A percentile compares a stretch with the other conserved stretches of the same genome.
These are phyloP conservation scores for Cucumis melo DNA, from an alignment of 306 rosid genomes.

Conservation along the genomic window DNA sequence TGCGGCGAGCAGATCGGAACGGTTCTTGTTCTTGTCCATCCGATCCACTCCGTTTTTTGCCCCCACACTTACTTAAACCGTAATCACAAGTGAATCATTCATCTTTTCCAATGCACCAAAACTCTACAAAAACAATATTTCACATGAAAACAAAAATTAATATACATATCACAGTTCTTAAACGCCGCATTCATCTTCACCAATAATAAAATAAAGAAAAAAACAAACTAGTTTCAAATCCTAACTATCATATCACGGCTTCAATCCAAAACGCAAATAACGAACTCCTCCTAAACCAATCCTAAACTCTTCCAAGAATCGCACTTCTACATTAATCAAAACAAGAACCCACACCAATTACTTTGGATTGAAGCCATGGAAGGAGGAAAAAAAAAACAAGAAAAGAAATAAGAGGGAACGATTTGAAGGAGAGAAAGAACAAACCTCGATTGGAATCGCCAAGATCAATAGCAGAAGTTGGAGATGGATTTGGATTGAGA, in stretches of 20 bases:
- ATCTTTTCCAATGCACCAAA: constrained; percentile 15
- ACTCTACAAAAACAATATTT: background rate
- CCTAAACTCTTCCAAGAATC: background rate
- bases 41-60: constrained; percentile 43
- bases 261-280: background rate
- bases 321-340: background rate
- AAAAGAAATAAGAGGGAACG: background rate
- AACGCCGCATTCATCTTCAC: background rate
- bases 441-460: constrained; percentile 26
- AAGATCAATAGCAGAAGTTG: background rate
- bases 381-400: background rate
- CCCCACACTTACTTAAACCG: constrained; percentile 22
- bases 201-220: background rate
- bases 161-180: background rate
- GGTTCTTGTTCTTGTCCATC: constrained; percentile 85
- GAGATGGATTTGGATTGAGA: background rate
- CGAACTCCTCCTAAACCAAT: background rate
- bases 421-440: background rate
- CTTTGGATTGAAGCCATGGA: background rate
- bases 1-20: constrained; percentile 91
- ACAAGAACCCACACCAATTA: background rate
- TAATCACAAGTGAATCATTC: constrained; percentile 24
- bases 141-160: background rate
- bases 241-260: background rate
- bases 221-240: background rate